A percentile compares a stretch with the other conserved stretches of the same genome.
These are phyloP conservation scores for Pseudotulostoma volvatum DNA, from an alignment of 495 filamentous ascomycete species.

Conservation along the genomic window DNA sequence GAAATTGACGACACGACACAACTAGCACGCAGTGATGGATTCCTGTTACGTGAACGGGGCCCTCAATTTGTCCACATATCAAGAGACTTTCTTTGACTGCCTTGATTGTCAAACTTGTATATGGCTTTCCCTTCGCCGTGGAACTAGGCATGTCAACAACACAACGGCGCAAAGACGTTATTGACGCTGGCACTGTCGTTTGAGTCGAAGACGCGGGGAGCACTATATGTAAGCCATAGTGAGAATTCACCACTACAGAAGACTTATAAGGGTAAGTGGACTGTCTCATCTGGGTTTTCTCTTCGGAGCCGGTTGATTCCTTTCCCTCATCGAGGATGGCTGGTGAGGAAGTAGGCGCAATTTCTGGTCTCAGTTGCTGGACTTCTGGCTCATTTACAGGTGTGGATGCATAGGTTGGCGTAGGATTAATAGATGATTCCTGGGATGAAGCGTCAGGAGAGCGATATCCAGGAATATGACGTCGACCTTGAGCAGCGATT, in stretches of 20 bases:
- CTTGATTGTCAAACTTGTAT: conserved; percentile 58
- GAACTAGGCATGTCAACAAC: conserved; percentile 65
- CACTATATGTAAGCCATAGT: conserved; percentile 46
- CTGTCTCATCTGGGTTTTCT: conserved; percentile 26
- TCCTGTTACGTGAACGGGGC: conserved; percentile 65
- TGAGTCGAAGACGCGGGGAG: conserved; percentile 51
- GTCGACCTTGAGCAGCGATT: conserved; percentile 32
- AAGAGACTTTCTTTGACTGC: conserved; percentile 51
- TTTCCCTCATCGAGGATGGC: conserved; percentile 8
- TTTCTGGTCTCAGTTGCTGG: conserved; percentile 18
- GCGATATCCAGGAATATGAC: conserved; percentile 24
- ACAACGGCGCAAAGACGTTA: conserved; percentile 55
- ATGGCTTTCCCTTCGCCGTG: conserved; percentile 43
- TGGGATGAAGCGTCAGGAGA: conserved; percentile 29
- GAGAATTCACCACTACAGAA: conserved; percentile 47
- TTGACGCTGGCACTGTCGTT: conserved; percentile 51
- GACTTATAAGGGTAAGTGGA: conserved; percentile 43
- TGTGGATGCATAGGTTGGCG: conserved; percentile 35
- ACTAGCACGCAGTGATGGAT: conserved; percentile 60
- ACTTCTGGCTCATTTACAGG: conserved; percentile 32
- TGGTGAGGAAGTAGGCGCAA: conserved; percentile 24
- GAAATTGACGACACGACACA: conserved; percentile 63
- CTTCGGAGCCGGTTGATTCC: conserved; percentile 1
- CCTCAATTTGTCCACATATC: conserved; percentile 59
- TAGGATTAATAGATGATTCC: conserved; percentile 33